Base-by-base conservation (phyloP, 768 basidiomycete species). In the Dendrothele bispora region DNA sequence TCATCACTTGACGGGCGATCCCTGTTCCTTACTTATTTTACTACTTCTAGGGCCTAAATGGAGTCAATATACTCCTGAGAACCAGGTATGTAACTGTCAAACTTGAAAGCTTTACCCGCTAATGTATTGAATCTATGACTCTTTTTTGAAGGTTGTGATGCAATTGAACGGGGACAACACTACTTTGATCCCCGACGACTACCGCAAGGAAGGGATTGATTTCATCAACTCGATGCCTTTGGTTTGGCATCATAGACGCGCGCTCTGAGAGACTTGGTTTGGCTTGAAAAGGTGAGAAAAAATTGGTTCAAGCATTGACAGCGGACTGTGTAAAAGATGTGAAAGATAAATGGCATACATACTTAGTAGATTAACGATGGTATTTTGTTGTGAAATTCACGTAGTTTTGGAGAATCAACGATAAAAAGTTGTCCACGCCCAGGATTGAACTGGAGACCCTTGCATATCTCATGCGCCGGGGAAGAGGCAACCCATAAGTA, bases 131-230 rank as follows among this genome's bases (percentile, higher is more conserved):
- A 17, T 46, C 3, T 43, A 12, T 6, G 29, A 26, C 37, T 37
- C 24, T 15, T 32, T 39, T 26, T 5, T n/a, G 17, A 41, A 61
- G 60, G 50, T 53, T 24, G 7, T 63, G 22, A 54, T 65, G 42
- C 57, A 65, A 41, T 54, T 66, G 4, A 63, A 66, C 43, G 62
- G 61, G 2, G 52, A 53, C 1, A 58, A 63, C 37, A 50, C 57
- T 29, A 61, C 54, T 4, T 20, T 61, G n/a, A 63, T 63, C 30
- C 59, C 59, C 1, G 65, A 65, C 29, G 34, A 56, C 39, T 66
- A 62, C 50, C 55, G 63, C 14, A 43, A 52, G 25, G 40, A 59
- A 46, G 61, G 63, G 39, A 65, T 64, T 20, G 54, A 44, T 20
- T 62, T 55, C 48, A 59, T 63, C 27, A 62, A 62, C 36, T 56